Conservation (phyloP, 78 protist species). For the Trichosphaerium sp. region DNA sequence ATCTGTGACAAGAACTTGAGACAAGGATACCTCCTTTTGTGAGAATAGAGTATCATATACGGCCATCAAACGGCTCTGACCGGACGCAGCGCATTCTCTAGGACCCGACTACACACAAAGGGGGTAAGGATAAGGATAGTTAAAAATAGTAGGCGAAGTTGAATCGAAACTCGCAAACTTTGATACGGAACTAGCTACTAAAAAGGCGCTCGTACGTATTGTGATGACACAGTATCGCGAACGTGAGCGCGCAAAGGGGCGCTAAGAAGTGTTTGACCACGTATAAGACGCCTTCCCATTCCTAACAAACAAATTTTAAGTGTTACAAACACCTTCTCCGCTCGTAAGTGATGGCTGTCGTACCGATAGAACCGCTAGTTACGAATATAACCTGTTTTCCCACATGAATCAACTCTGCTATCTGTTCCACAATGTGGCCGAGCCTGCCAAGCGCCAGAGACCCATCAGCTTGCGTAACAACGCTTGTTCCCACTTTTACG, state of each 20-base stretch:
- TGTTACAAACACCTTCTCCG: background rate
- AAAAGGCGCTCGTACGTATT: background rate
- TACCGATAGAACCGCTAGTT: slow-evolving; percentile 25
- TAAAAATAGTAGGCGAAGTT: too few species aligned
- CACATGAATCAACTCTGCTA: background rate
- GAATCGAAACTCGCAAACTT: too few species aligned
- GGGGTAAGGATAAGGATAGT: too few species aligned
- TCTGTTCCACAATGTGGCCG: slow-evolving; percentile 19
- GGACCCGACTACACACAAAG: background rate
- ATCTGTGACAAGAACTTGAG: slow-evolving; percentile 42
- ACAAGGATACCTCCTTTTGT: background rate
- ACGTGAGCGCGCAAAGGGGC: background rate
- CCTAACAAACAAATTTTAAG: background rate
- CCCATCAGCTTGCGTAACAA: slow-evolving; percentile 6
- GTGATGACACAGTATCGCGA: too few species aligned
- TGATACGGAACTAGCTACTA: background rate
- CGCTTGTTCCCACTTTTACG: slow-evolving; percentile 29
- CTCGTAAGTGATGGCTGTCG: background rate
- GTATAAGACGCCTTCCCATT: background rate
- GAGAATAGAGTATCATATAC: slow-evolving; percentile 20
- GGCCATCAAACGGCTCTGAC: slow-evolving; percentile 21
- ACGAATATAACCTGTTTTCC: slow-evolving; percentile 30
- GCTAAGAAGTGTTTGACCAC: background rate
- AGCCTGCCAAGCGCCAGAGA: slow-evolving; percentile 5
- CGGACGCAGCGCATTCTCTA: slow-evolving; percentile 20